phyloP scores from a whole-genome alignment of 257 asterid genomes.

The Lycium barbarum region DNA sequence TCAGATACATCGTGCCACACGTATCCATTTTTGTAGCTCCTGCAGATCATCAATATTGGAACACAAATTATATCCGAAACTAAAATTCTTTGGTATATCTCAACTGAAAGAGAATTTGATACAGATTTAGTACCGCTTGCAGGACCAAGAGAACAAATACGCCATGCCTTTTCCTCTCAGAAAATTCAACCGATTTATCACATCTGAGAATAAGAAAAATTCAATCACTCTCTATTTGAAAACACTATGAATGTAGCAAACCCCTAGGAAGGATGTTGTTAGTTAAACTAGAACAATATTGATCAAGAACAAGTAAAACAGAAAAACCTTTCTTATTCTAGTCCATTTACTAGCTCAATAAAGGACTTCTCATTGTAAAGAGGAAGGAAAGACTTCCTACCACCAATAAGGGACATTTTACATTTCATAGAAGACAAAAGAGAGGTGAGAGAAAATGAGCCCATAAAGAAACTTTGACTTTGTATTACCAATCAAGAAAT shows the following conservation, averaged over 20 bases:
- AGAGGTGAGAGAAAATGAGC: too few relatives aligned
- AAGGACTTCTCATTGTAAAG: too few relatives aligned
- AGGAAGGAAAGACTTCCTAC: too few relatives aligned
- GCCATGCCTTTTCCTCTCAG: slow-evolving; percentile 54
- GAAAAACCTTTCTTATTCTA: too few relatives aligned
- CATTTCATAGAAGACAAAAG: too few relatives aligned
- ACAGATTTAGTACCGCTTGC: slow-evolving; percentile 38
- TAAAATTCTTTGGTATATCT: neutral
- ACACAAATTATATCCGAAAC: neutral
- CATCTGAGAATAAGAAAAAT: slow-evolving; percentile 33
- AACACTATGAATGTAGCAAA: neutral
- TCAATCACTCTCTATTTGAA: neutral
- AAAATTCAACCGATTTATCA: slow-evolving; percentile 45
- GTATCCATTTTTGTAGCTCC: slow-evolving; percentile 51
- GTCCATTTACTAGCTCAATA: too few relatives aligned
- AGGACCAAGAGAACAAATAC: slow-evolving; percentile 51
- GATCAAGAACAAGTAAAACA: too few relatives aligned
- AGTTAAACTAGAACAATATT: too few relatives aligned
- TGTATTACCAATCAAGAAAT: too few relatives aligned
- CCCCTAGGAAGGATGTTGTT: too few relatives aligned
- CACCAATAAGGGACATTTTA: too few relatives aligned
- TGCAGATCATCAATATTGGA: slow-evolving; percentile 21
- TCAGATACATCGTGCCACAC: slow-evolving; percentile 56
- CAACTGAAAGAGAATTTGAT: neutral
- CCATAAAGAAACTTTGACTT: too few relatives aligned